Evolutionary conservation across 2,329 filamentous ascomycete genomes (phyloP).

Genomic region (Ophiocordyceps camponoti-floridani): DNA sequence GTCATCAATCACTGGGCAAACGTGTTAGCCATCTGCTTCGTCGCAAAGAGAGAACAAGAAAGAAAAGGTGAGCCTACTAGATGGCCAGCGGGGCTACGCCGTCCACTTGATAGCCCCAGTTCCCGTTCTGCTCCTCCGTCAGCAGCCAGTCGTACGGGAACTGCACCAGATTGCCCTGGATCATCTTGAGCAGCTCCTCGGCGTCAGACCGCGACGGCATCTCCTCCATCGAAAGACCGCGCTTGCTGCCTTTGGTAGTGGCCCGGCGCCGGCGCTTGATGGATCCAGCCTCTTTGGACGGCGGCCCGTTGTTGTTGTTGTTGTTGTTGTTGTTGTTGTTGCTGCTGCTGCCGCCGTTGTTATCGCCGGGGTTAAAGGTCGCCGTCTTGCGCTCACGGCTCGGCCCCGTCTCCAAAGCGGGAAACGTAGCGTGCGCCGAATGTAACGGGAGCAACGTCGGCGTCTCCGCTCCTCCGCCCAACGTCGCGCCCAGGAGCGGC

Average conservation of each 20-base stretch:
- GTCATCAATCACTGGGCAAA: neutral
- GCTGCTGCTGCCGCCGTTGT: too few relatives aligned
- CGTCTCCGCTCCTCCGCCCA: neutral
- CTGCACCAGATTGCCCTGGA: conserved; percentile 76
- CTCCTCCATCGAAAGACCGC: conserved; percentile 53
- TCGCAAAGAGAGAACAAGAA: neutral
- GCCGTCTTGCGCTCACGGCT: conserved; percentile 29
- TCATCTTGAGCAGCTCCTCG: conserved; percentile 61
- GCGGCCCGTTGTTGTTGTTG: conserved; percentile 6
- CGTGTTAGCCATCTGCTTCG: neutral
- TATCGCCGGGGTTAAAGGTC: conserved; percentile 37
- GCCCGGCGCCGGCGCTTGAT: conserved; percentile 46
- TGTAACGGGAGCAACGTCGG: neutral
- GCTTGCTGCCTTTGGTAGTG: conserved; percentile 50
- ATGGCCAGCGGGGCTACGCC: conserved; percentile 93
- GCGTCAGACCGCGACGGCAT: conserved; percentile 59
- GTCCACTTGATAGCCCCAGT: conserved; percentile 95
- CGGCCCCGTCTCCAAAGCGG: conserved; percentile 23
- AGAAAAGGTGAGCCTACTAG: conserved; percentile 47
- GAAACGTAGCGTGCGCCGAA: conserved; percentile 11
- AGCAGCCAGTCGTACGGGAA: conserved; percentile 95
- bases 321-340: too few relatives aligned
- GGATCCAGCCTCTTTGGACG: conserved; percentile 24
- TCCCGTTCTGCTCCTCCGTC: conserved; percentile 78
- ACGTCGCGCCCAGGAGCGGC: neutral